Evolutionary conservation across 1,284 basidiomycete species (phyloP).

Genomic region (Takashimella koratensis): DNA sequence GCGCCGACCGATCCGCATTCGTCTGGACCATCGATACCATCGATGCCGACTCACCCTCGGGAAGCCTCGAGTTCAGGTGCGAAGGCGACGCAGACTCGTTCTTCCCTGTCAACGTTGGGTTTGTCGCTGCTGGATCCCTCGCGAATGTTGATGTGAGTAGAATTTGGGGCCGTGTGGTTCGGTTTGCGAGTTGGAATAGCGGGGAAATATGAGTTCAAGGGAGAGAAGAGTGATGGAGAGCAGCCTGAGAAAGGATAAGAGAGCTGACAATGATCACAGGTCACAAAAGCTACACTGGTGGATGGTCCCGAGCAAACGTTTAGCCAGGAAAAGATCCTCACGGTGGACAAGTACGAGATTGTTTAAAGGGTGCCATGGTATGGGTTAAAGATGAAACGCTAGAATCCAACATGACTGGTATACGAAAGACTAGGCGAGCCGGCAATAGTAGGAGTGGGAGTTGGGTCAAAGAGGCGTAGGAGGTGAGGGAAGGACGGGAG

Average conservation of each 20-base stretch:
- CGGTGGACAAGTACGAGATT: constrained; percentile 63
- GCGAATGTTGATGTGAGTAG: constrained; percentile 61
- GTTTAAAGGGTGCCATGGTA: constrained; percentile 47
- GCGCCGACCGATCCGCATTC: constrained; percentile 75
- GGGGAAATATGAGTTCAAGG: too few relatives aligned
- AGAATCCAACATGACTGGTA: too few relatives aligned
- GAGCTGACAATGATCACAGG: constrained; percentile 24
- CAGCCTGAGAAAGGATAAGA: neutral
- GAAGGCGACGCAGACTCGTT: constrained; percentile 78
- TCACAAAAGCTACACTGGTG: constrained; percentile 57
- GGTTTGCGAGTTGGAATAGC: too few relatives aligned
- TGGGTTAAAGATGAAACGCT: too few relatives aligned
- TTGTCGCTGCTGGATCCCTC: constrained; percentile 73
- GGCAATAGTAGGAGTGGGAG: too few relatives aligned
- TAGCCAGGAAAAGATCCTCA: constrained; percentile 71
- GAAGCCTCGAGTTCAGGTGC: constrained; percentile 82
- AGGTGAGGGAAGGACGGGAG: too few relatives aligned
- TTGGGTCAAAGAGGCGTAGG: too few relatives aligned
- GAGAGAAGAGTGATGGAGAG: neutral
- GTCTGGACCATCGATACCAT: constrained; percentile 69
- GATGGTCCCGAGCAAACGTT: constrained; percentile 61
- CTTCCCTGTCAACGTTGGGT: constrained; percentile 87
- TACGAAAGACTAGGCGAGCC: too few relatives aligned
- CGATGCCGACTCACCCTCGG: constrained; percentile 58
- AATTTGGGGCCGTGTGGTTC: too few relatives aligned